Evolutionary conservation across 2,329 filamentous ascomycete genomes (phyloP), one percentile per base, ranked within the genome.

Genomic region (Trichoderma atroviride): DNA sequence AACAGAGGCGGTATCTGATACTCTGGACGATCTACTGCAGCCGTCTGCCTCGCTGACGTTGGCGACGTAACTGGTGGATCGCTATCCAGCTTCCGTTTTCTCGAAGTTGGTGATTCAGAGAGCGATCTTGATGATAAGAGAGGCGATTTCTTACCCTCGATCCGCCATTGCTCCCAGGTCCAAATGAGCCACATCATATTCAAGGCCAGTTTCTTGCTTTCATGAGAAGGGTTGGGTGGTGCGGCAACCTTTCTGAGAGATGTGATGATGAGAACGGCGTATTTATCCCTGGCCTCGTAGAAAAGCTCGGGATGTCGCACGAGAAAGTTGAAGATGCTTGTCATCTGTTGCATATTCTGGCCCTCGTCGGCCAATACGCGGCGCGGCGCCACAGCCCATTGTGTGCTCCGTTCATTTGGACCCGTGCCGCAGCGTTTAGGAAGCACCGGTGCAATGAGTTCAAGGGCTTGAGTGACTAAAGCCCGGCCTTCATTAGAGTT

Each of bases 301-400:
- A 99, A 99, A 5, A 99, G 83, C 75, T 96, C 91, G 0, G 94
- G 92, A 77, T 99, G 95, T 69, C 92, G 89, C 43, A 97, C 95
- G 40, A 99, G 85, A 81, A 99, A 99, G 76, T 97, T 92, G 83
- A 97, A 98, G 74, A 99, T 98, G 82, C 92, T 96, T 65, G 94
- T 97, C 82, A 98, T 91, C 81, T 98, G 96, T 79, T 97, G 94
- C 58, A 95, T 86, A 75, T 99, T 99, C 72, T 96, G 93, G 31
- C 93, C 94, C 79, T 99, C 96, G 78, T 99, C 96, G 4, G 93
- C 91, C 27, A 99, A 82, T 33, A 99, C 97, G 66, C 94, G 93
- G 53, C 95, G 89, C 35, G 96, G 94, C 73, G 94, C 92, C 72
- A 93, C 90, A 9, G 94, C 93, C 96, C 95, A 99, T 13, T 94